Evolutionary conservation across 176 grass and related monocot genomes (phyloP).

Genomic region (Ananas comosus): DNA sequence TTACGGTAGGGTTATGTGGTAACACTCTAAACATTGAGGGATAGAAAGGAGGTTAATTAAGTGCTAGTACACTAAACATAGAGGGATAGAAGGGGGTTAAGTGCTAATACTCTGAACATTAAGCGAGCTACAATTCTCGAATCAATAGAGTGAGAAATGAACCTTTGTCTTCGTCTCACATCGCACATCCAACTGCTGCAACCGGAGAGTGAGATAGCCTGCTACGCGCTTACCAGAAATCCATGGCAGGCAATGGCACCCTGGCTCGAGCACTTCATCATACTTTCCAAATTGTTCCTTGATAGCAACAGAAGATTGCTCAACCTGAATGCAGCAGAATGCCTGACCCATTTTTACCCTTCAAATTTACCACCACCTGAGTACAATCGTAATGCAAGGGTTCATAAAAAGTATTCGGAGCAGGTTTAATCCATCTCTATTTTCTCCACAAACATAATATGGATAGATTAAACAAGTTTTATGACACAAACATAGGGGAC

Average conservation of each 20-base stretch:
- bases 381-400: too few species aligned
- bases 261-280: conserved; percentile 12
- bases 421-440: too few species aligned
- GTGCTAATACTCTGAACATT: too few species aligned
- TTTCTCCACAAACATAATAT: too few species aligned
- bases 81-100: too few species aligned
- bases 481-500: too few species aligned
- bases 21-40: too few species aligned
- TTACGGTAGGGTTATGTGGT: too few species aligned
- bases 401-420: too few species aligned
- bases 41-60: too few species aligned
- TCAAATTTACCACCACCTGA: background rate
- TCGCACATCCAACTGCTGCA: conserved; percentile 17
- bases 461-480: too few species aligned
- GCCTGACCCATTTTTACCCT: conserved; percentile 7
- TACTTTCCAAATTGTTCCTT: conserved; percentile 18
- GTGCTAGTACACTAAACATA: too few species aligned
- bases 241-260: conserved; percentile 21
- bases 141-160: background rate
- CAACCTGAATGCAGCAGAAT: conserved; percentile 10
- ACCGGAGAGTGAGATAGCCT: conserved; percentile 9
- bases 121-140: background rate
- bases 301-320: conserved; percentile 17
- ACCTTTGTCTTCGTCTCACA: conserved; percentile 39
- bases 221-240: conserved; percentile 1